phyloP scores from a whole-genome alignment of 2,329 filamentous ascomycete species.

The Diaporthe sp. region DNA sequence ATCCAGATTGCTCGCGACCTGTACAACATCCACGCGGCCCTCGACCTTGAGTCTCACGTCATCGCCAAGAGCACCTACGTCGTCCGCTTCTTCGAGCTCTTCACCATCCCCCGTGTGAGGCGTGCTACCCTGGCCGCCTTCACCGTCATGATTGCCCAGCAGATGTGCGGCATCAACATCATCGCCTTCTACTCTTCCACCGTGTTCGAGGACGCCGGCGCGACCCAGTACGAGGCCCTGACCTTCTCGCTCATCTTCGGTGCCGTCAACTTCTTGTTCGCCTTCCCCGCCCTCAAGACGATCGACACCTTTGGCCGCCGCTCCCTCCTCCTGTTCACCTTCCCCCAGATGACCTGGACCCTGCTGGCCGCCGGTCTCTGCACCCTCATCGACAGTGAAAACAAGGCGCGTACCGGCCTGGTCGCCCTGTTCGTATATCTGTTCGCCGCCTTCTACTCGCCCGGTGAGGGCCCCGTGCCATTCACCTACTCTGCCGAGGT shows the following conservation, averaged over 20 bases:
- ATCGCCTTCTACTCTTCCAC: conserved; percentile 65
- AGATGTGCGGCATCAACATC: conserved; percentile 72
- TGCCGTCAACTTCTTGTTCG: conserved; percentile 74
- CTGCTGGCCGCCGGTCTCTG: conserved; percentile 69
- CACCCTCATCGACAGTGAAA: conserved; percentile 58
- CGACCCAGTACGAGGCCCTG: conserved; percentile 54
- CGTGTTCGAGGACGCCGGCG: conserved; percentile 60
- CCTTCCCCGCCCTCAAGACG: conserved; percentile 76
- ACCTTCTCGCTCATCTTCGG: conserved; percentile 61
- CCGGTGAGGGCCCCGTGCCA: conserved; percentile 75
- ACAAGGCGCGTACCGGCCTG: conserved; percentile 55
- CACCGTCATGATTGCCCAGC: conserved; percentile 77
- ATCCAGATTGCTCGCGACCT: conserved; percentile 74
- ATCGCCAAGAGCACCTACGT: conserved; percentile 58
- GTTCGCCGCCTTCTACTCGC: conserved; percentile 50
- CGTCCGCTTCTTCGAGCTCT: conserved; percentile 69
- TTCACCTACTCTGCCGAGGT: conserved; percentile 80
- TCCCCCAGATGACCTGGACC: conserved; percentile 74
- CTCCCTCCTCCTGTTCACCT: conserved; percentile 73
- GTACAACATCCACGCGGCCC: conserved; percentile 67
- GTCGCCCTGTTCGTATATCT: conserved; percentile 61
- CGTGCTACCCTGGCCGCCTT: conserved; percentile 77
- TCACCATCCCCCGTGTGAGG: conserved; percentile 70
- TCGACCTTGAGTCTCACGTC: conserved; percentile 58
- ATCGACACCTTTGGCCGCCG: conserved; percentile 78